Evolutionary conservation across 306 rosid genomes (phyloP), one percentile per base, ranked within the genome.

Genomic region (Malus fusca): DNA sequence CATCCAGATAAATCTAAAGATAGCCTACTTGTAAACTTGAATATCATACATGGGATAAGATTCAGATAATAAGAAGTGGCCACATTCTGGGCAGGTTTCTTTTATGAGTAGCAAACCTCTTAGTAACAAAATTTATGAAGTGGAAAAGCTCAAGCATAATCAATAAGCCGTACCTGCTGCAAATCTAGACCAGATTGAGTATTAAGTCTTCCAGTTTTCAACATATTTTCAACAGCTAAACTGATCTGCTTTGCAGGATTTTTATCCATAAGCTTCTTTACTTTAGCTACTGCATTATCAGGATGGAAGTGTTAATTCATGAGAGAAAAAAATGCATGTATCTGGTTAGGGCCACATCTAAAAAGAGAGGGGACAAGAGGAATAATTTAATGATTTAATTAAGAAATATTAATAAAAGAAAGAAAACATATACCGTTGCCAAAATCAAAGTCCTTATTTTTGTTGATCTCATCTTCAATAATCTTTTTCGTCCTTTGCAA

Each of bases 181-280:
- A 95, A 82, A 88, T 95, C 97, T 52, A 95, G 88, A 73, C 96
- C 93, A 0, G 89, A 78, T 60, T 82, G 78, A 15, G 97, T 85
- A 52, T 65, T 72, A 56, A 90, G 77, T 73, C 91, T 90, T 84
- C 98, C 97, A 61, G 90, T 86, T 86, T 85, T 92, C 84, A 95
- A 83, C 96, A 95, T 75, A 80, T 79, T 90, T 78, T 90, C 98
- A 81, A 95, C 62, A 53, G 92, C 77, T 25, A 46, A 26, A 79
- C 97, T 72, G 77, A 95, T 25, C 55, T 66, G 76, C 69, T 30
- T 89, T 11, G 89, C 0, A 59, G 87, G 75, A 86, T 79, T 89
- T 86, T 85, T 92, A 22, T 87, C 87, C 87, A 95, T 53, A 72
- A 88, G 56, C 84, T 82, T 92, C 89, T 80, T 95, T 73, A 92